Evolutionary conservation across 2,329 filamentous ascomycete species (phyloP).

Genomic region (Trichoderma oligosporum): DNA sequence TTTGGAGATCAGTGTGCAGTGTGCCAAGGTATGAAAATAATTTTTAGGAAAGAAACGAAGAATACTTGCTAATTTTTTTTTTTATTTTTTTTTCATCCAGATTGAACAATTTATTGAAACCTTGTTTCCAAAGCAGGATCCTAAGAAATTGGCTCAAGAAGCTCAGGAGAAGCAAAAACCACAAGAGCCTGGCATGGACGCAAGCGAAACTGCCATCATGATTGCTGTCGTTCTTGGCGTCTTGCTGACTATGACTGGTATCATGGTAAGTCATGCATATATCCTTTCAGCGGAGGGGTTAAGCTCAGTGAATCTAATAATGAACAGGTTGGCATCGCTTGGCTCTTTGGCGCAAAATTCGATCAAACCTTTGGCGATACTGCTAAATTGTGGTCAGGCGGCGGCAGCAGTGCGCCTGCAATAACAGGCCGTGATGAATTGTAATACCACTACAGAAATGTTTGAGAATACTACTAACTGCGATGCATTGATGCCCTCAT

Average conservation of each 20-base stretch:
- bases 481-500: slow-evolving; percentile 16
- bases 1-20: slow-evolving; percentile 84
- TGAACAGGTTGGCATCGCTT: slow-evolving; percentile 69
- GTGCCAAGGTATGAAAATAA: slow-evolving; percentile 63
- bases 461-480: slow-evolving; percentile 12
- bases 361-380: slow-evolving; percentile 43
- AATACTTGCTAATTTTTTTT: not conserved
- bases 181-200: slow-evolving; percentile 46
- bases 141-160: slow-evolving; percentile 51
- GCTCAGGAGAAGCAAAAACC: slow-evolving; percentile 34
- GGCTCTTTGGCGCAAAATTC: slow-evolving; percentile 76
- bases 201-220: slow-evolving; percentile 63
- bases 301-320: slow-evolving; percentile 1
- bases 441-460: slow-evolving; percentile 24
- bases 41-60: not conserved
- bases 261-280: slow-evolving; percentile 65
- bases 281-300: not conserved
- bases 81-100: slow-evolving; percentile 46
- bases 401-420: slow-evolving; percentile 25
- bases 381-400: slow-evolving; percentile 5
- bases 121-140: slow-evolving; percentile 81
- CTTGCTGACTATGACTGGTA: slow-evolving; percentile 64
- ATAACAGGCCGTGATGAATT: slow-evolving; percentile 36
- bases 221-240: slow-evolving; percentile 62
- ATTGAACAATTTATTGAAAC: slow-evolving; percentile 95